phyloP scores from a whole-genome alignment of 2,329 filamentous ascomycete genomes.

The Elsinoe australis region DNA sequence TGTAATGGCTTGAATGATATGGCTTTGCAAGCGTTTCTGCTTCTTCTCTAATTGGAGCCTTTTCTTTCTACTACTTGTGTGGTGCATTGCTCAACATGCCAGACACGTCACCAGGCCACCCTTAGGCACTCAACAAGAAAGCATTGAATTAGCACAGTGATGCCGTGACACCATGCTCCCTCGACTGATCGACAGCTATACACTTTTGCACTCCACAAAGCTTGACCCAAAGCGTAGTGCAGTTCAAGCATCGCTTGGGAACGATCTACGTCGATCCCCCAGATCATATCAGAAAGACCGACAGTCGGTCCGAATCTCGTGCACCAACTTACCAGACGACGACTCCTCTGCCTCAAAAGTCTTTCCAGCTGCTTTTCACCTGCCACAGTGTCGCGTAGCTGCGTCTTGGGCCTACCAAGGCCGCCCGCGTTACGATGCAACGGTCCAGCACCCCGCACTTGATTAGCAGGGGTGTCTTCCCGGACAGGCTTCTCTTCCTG shows the following conservation, averaged over 20 bases:
- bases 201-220: neutral
- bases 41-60: neutral
- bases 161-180: neutral
- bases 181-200: neutral
- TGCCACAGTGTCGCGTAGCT: no score
- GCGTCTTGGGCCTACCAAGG: no score
- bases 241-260: neutral
- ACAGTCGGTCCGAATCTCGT: conserved; percentile 3
- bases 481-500: neutral
- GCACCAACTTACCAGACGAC: no score
- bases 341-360: neutral
- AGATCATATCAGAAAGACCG: neutral
- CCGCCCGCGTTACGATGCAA: neutral
- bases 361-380: no score
- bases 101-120: no score
- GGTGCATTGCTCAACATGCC: neutral
- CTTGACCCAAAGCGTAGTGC: conserved; percentile 6
- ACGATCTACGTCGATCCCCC: neutral
- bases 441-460: neutral
- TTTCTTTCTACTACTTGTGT: neutral
- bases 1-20: conserved; percentile 8
- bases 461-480: neutral
- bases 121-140: conserved; percentile 2
- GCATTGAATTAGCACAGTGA: no score
- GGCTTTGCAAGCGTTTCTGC: no score